Evolutionary conservation across 2,329 filamentous ascomycete species (phyloP).

Genomic region (Colletotrichum salicis): DNA sequence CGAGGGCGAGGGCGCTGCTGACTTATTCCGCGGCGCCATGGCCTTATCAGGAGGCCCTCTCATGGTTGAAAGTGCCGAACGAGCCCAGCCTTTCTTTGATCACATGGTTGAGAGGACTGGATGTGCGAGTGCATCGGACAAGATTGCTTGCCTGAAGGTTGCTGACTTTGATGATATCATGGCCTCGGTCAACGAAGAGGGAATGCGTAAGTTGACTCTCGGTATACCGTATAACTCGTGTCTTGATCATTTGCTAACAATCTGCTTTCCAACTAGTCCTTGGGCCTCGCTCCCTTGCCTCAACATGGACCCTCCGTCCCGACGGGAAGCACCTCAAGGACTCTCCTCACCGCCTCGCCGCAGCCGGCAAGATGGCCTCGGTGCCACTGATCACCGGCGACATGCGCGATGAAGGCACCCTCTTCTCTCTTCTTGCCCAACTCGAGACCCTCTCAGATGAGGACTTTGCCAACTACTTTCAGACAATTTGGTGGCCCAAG

Average conservation of each 20-base stretch:
- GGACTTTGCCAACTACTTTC: background rate
- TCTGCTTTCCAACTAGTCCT: background rate
- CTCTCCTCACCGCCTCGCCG: background rate
- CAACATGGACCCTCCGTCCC: constrained; percentile 7
- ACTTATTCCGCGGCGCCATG: constrained; percentile 72
- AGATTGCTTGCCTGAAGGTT: constrained; percentile 20
- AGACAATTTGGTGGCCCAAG: constrained; percentile 4
- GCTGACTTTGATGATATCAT: constrained; percentile 20
- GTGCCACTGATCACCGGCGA: constrained; percentile 73
- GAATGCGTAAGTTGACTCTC: constrained; percentile 5
- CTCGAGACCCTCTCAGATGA: constrained; percentile 4
- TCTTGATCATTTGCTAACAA: background rate
- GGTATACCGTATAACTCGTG: too few relatives aligned
- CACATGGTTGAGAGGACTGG: constrained; percentile 11
- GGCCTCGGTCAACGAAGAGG: constrained; percentile 18
- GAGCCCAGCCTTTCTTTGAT: constrained; percentile 5
- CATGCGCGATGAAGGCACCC: constrained; percentile 73
- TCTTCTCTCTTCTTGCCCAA: constrained; percentile 61
- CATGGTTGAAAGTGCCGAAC: constrained; percentile 18
- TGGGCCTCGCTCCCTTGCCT: constrained; percentile 7
- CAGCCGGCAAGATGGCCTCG: constrained; percentile 18
- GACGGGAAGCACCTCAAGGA: constrained; percentile 20
- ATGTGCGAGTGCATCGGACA: background rate
- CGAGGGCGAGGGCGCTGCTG: constrained; percentile 67
- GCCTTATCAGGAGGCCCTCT: constrained; percentile 60